Percentiles rank a stretch among this genome's conserved stretches.
Evolutionary conservation across 2,329 filamentous ascomycete genomes (phyloP).

Genomic region (Pleomassaria siparia): DNA sequence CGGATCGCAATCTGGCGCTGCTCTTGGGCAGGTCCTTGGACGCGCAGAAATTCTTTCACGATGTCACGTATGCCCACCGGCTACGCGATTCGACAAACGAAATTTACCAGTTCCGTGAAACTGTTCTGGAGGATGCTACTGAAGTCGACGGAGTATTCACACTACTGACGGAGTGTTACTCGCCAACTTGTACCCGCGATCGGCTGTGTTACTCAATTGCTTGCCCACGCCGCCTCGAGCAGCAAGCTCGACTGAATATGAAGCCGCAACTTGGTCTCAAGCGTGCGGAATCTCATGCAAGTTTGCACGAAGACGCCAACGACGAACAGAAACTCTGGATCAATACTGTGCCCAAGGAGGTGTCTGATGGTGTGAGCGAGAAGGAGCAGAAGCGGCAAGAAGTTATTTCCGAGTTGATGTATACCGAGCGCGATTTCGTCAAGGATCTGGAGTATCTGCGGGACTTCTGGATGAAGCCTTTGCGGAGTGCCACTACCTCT

Average conservation of each 20-base stretch:
- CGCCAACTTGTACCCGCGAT: conserved; percentile 92
- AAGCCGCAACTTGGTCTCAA: conserved; percentile 89
- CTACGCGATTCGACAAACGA: conserved; percentile 91
- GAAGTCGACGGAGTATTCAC: conserved; percentile 96
- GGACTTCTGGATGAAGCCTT: conserved; percentile 96
- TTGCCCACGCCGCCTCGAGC: conserved; percentile 88
- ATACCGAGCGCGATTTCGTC: conserved; percentile 97
- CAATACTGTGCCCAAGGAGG: conserved; percentile 93
- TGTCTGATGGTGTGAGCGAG: conserved; percentile 86
- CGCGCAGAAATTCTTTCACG: conserved; percentile 98
- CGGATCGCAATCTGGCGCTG: conserved; percentile 89
- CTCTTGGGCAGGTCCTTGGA: conserved; percentile 89
- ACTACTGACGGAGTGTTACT: conserved; percentile 94
- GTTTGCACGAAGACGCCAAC: conserved; percentile 82
- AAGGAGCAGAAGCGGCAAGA: conserved; percentile 97
- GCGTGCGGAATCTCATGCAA: conserved; percentile 67
- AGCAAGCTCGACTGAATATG: conserved; percentile 90
- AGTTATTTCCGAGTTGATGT: conserved; percentile 97
- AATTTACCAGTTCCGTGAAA: conserved; percentile 96
- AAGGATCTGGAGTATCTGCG: conserved; percentile 97
- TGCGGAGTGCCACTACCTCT: conserved; percentile 69
- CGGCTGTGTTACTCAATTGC: conserved; percentile 98
- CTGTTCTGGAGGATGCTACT: conserved; percentile 80
- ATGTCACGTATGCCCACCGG: conserved; percentile 96
- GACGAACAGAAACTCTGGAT: conserved; percentile 99